A percentile compares a stretch with the other conserved stretches of the same genome.
phyloP scores from a whole-genome alignment of 306 rosid species.

The Gynostemma pentaphyllum region DNA sequence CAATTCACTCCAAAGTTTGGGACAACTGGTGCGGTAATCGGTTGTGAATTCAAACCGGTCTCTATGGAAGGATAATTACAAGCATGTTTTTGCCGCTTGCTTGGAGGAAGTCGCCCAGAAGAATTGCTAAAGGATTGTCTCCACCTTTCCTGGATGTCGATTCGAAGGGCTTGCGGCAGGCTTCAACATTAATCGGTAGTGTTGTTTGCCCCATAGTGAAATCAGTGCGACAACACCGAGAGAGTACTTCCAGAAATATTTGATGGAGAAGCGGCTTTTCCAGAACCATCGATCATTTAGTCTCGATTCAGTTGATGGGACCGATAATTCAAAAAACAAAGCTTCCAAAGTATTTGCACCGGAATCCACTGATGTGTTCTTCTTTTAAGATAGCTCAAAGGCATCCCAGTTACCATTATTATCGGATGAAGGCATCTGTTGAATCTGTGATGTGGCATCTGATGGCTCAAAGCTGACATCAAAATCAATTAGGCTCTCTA shows the following conservation, averaged over 20 bases:
- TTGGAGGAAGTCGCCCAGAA: slow-evolving; percentile 17
- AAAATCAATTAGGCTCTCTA: slow-evolving; percentile 32
- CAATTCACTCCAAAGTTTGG: slow-evolving; percentile 38
- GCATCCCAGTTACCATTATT: slow-evolving; percentile 33
- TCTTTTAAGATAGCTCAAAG: slow-evolving; percentile 22
- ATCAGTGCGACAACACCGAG: slow-evolving; percentile 20
- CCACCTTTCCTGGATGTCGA: slow-evolving; percentile 3
- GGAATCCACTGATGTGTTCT: slow-evolving; percentile 19
- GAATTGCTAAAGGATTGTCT: slow-evolving; percentile 3
- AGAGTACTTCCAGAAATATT: slow-evolving; percentile 7
- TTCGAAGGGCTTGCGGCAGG: slow-evolving; percentile 13
- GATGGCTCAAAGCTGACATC: slow-evolving; percentile 19
- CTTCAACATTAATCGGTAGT: slow-evolving; percentile 9
- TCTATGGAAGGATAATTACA: slow-evolving; percentile 4
- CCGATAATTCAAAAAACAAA: slow-evolving; percentile 46
- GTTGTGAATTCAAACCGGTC: slow-evolving; percentile 19
- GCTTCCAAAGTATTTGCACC: slow-evolving; percentile 29
- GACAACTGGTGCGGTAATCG: slow-evolving; percentile 7
- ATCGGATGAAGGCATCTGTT: slow-evolving; percentile 18
- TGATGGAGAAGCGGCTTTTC: slow-evolving; percentile 18
- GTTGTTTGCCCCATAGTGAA: slow-evolving; percentile 15
- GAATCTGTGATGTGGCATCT: slow-evolving; percentile 22
- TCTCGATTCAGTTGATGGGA: slow-evolving; percentile 22
- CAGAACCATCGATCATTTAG: slow-evolving; percentile 15
- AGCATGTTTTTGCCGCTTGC: slow-evolving; percentile 22